Evolutionary conservation across 495 filamentous ascomycete species (phyloP).

Genomic region (Penicillium malachiteum): DNA sequence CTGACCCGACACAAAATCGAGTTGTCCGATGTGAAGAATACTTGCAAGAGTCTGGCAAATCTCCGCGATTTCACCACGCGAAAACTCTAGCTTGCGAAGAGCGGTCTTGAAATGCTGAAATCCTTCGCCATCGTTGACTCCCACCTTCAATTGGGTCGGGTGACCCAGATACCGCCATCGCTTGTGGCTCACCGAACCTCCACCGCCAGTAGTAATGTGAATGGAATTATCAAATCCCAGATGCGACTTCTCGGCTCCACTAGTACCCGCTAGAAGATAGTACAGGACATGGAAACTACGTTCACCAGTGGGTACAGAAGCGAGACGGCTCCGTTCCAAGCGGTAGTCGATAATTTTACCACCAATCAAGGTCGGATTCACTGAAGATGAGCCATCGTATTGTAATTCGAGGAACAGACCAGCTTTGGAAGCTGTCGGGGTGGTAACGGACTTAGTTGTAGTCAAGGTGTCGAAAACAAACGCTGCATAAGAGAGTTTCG

Average conservation of each 20-base stretch:
- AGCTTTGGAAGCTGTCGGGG: slow-evolving; percentile 90
- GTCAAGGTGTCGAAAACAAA: slow-evolving; percentile 96
- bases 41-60: slow-evolving; percentile 90
- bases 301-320: slow-evolving; percentile 89
- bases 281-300: slow-evolving; percentile 95
- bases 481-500: slow-evolving; percentile 86
- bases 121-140: slow-evolving; percentile 91
- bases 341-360: slow-evolving; percentile 93
- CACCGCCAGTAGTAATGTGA: slow-evolving; percentile 38
- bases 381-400: slow-evolving; percentile 83
- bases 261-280: slow-evolving; percentile 91
- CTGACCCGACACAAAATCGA: slow-evolving; percentile 82
- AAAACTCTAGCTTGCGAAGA: slow-evolving; percentile 88
- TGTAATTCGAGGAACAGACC: slow-evolving; percentile 94
- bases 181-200: slow-evolving; percentile 59
- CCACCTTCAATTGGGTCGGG: slow-evolving; percentile 93
- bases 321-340: slow-evolving; percentile 84
- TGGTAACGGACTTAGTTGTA: slow-evolving; percentile 95
- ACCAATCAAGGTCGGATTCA: slow-evolving; percentile 80
- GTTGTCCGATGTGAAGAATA: slow-evolving; percentile 92
- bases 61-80: slow-evolving; percentile 88
- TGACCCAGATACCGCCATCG: slow-evolving; percentile 96
- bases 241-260: slow-evolving; percentile 83
- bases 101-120: slow-evolving; percentile 98
- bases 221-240: slow-evolving; percentile 70